A percentile compares a stretch with the other conserved stretches of the same genome.
Conservation (phyloP, 768 basidiomycete species). For the Calocera cornea region DNA sequence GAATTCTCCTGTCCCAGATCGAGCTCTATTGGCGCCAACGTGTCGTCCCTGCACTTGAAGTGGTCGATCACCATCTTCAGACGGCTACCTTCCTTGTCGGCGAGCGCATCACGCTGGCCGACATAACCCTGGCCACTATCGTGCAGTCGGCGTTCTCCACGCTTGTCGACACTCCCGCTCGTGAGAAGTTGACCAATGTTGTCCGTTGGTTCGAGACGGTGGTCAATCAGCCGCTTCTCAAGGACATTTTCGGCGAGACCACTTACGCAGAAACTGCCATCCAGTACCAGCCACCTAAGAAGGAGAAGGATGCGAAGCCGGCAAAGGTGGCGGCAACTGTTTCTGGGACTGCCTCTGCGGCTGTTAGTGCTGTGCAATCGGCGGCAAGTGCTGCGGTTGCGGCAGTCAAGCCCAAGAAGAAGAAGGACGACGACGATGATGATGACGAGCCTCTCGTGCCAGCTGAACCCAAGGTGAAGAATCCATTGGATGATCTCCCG, state of each 20-base stretch:
- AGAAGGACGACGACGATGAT: conserved; percentile 38
- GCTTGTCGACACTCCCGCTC: conserved; percentile 51
- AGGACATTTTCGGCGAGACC: conserved; percentile 48
- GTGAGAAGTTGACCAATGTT: conserved; percentile 57
- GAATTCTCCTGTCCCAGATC: conserved; percentile 30
- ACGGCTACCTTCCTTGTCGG: conserved; percentile 81
- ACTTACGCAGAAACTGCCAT: conserved; percentile 53
- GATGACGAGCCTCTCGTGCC: conserved; percentile 64
- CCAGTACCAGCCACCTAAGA: conserved; percentile 47
- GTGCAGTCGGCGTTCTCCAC: conserved; percentile 38
- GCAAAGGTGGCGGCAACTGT: conserved; percentile 8
- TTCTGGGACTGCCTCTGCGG: background rate
- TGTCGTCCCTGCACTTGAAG: conserved; percentile 43
- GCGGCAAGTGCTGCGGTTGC: conserved; percentile 17
- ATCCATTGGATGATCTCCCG: conserved; percentile 84
- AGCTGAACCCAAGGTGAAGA: conserved; percentile 80
- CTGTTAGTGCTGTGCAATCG: background rate
- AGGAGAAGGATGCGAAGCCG: conserved; percentile 31
- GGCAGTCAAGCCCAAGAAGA: conserved; percentile 44
- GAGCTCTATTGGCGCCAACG: conserved; percentile 44
- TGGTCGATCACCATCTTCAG: conserved; percentile 60
- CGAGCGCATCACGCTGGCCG: conserved; percentile 90
- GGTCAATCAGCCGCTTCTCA: conserved; percentile 66
- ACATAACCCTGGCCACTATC: conserved; percentile 52
- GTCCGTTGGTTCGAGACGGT: conserved; percentile 81